A percentile compares a stretch with the other conserved stretches of the same genome.
These are phyloP conservation scores for Lyophyllum shimeji DNA, from an alignment of 768 basidiomycete species.

Conservation along the genomic window DNA sequence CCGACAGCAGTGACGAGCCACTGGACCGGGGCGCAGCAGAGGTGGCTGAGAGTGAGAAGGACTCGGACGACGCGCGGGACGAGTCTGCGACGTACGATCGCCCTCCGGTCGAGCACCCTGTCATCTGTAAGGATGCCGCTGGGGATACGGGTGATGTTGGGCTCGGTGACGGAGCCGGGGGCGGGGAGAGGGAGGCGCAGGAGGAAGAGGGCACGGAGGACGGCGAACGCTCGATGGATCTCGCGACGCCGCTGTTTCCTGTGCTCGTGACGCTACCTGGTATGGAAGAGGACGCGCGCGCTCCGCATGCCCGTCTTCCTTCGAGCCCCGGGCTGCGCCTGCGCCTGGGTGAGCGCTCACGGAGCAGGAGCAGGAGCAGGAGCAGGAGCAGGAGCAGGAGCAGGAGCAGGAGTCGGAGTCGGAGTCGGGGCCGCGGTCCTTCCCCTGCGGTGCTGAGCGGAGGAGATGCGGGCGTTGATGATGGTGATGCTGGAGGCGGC, in stretches of 20 bases:
- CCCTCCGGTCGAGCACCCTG: not conserved
- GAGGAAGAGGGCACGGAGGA: conserved; percentile 9
- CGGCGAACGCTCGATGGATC: conserved; percentile 20
- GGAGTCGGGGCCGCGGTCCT: no score
- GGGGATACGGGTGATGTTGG: no score
- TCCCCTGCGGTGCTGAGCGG: no score
- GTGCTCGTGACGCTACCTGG: not conserved
- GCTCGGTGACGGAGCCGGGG: no score
- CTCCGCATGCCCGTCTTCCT: not conserved
- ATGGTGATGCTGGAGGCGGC: not conserved
- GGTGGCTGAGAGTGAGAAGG: not conserved
- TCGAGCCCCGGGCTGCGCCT: no score
- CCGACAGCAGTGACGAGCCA: no score
- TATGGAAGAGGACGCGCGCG: not conserved
- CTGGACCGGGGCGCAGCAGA: no score
- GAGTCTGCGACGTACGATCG: not conserved
- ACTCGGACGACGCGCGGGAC: not conserved
- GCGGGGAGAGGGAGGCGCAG: not conserved
- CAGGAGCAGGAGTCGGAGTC: not conserved
- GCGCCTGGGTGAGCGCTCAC: no score
- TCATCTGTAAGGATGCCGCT: not conserved
- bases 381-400: no score
- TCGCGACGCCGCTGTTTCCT: conserved; percentile 15
- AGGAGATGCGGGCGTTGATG: no score
- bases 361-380: no score